Conservation (phyloP, 169 alveolate genomes). For the Plasmodium blacklocki region DNA sequence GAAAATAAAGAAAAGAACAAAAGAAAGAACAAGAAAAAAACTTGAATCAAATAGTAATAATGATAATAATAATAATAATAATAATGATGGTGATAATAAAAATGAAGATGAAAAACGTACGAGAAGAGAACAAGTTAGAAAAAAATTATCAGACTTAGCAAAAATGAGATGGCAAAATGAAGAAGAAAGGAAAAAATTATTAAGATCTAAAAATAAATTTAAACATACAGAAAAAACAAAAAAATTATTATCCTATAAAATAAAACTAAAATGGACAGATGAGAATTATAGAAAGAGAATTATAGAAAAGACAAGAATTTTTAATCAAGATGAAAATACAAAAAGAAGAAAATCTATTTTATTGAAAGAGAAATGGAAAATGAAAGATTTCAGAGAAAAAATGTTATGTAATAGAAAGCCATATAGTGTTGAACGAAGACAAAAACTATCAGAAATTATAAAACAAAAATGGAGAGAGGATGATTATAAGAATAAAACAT, state of each 20-base stretch:
- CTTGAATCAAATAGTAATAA: constrained; percentile 3
- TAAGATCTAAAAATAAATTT: constrained; percentile 54
- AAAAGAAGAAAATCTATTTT: constrained; percentile 63
- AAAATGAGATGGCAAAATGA: constrained; percentile 61
- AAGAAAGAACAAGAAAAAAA: constrained; percentile 42
- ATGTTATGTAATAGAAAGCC: constrained; percentile 72
- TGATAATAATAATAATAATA: not conserved
- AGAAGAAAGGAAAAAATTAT: constrained; percentile 69
- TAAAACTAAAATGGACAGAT: constrained; percentile 73
- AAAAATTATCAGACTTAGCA: constrained; percentile 69
- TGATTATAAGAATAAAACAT: constrained; percentile 57
- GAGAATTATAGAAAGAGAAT: constrained; percentile 64
- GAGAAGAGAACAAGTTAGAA: constrained; percentile 30
- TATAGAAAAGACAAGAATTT: constrained; percentile 42
- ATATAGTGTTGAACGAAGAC: constrained; percentile 51
- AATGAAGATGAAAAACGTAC: not conserved
- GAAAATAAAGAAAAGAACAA: constrained; percentile 53
- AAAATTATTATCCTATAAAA: constrained; percentile 65
- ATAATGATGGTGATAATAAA: not conserved
- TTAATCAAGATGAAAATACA: constrained; percentile 76
- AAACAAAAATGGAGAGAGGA: constrained; percentile 72
- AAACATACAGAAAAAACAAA: constrained; percentile 74
- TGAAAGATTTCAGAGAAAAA: constrained; percentile 68
- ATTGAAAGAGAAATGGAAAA: constrained; percentile 68
- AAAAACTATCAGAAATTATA: constrained; percentile 56